A percentile compares a stretch with the other conserved stretches of the same genome.
phyloP scores from a whole-genome alignment of 2,329 filamentous ascomycete species.

The Fusarium sp. region DNA sequence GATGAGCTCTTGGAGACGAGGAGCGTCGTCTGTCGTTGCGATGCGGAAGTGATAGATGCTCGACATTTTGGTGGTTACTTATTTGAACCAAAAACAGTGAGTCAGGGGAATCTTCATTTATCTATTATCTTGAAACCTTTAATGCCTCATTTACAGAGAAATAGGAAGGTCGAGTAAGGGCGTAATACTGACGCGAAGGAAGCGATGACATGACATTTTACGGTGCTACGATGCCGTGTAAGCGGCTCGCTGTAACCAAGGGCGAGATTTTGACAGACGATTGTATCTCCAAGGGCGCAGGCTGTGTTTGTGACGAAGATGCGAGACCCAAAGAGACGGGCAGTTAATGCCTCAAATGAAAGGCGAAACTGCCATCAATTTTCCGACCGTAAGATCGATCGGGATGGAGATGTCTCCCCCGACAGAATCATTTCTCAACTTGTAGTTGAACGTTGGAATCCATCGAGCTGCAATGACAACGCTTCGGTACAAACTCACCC shows the following conservation, averaged over 20 bases:
- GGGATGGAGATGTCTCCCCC: not conserved
- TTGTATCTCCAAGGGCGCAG: slow-evolving; percentile 7
- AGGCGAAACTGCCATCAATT: too few species aligned
- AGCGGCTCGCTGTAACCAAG: not conserved
- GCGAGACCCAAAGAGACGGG: not conserved
- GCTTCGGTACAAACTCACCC: not conserved
- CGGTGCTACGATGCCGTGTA: not conserved
- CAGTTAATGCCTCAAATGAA: not conserved
- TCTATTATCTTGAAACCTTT: not conserved
- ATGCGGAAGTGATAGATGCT: slow-evolving; percentile 50
- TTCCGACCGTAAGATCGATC: too few species aligned
- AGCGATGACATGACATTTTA: not conserved
- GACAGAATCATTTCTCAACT: not conserved
- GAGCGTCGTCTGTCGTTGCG: slow-evolving; percentile 52
- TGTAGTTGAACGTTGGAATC: not conserved
- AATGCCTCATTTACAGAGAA: slow-evolving; percentile 15
- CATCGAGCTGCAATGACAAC: not conserved
- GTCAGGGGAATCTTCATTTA: not conserved
- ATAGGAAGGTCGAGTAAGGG: slow-evolving; percentile 23
- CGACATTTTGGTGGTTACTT: not conserved
- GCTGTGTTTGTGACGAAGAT: not conserved
- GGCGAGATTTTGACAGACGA: not conserved
- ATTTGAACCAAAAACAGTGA: not conserved
- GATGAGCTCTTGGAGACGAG: slow-evolving; percentile 51
- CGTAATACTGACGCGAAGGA: slow-evolving; percentile 14